Percentiles rank a stretch among this genome's conserved stretches.
Evolutionary conservation across 2,329 filamentous ascomycete genomes (phyloP).

Genomic region (Phaeomoniella chlamydospora): DNA sequence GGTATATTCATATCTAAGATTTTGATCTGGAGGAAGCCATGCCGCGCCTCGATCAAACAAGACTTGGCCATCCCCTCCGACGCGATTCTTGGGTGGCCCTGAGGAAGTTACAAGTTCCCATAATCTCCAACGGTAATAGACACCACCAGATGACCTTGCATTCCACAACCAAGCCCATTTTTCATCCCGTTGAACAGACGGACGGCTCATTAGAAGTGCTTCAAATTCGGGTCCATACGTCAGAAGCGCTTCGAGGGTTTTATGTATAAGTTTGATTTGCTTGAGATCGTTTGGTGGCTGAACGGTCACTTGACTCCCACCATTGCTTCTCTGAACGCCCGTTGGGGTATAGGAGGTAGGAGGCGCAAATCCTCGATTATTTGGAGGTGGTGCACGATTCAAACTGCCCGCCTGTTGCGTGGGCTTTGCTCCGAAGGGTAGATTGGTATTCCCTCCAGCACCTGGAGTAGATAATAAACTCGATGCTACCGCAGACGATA

Average conservation of each 20-base stretch:
- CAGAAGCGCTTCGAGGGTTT: constrained; percentile 66
- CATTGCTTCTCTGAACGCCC: constrained; percentile 16
- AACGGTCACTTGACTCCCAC: constrained; percentile 51
- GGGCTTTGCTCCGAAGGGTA: constrained; percentile 66
- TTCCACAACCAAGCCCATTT: constrained; percentile 95
- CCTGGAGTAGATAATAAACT: constrained; percentile 32
- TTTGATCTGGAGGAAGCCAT: constrained; percentile 63
- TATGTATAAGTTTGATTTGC: constrained; percentile 73
- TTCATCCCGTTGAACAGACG: constrained; percentile 71
- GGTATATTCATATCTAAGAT: constrained; percentile 67
- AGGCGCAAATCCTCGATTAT: constrained; percentile 55
- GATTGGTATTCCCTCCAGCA: constrained; percentile 35
- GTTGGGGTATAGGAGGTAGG: constrained; percentile 51
- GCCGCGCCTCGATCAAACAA: constrained; percentile 63
- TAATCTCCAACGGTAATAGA: constrained; percentile 86
- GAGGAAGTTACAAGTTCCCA: constrained; percentile 72
- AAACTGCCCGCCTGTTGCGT: constrained; percentile 36
- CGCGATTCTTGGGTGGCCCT: constrained; percentile 20
- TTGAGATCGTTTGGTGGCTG: constrained; percentile 63
- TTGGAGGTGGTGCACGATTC: constrained; percentile 33
- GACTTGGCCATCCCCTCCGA: constrained; percentile 24
- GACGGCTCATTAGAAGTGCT: constrained; percentile 74
- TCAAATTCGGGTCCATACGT: constrained; percentile 78
- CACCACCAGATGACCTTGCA: constrained; percentile 58
- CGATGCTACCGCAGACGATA: constrained; percentile 58